Percentiles rank a stretch among this genome's conserved stretches.
phyloP scores from a whole-genome alignment of 2,329 filamentous ascomycete genomes.

The Orbilia oligospora region DNA sequence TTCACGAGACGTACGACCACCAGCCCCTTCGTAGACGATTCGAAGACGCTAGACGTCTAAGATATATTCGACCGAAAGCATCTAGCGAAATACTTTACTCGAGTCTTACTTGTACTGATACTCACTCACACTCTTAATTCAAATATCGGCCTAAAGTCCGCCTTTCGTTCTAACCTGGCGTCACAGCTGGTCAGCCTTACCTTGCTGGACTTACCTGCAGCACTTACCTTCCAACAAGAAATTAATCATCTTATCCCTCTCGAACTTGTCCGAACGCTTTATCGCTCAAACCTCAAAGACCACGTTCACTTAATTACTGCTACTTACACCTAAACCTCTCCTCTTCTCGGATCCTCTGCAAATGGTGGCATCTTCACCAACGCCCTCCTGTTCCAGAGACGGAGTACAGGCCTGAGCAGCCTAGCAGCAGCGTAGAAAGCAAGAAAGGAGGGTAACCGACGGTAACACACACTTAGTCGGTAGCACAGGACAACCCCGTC shows the following conservation, averaged over 20 bases:
- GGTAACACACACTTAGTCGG: conserved; percentile 28
- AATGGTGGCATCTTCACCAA: conserved; percentile 24
- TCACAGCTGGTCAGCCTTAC: conserved; percentile 43
- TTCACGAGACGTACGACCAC: conserved; percentile 33
- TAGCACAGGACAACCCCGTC: conserved; percentile 48
- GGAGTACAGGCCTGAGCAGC: conserved; percentile 16
- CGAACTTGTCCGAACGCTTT: conserved; percentile 21
- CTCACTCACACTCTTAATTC: conserved; percentile 8
- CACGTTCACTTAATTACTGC: conserved; percentile 4
- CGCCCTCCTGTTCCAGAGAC: conserved; percentile 14
- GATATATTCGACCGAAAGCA: neutral
- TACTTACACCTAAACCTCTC: neutral
- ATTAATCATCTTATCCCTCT: conserved; percentile 18
- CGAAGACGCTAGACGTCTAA: no score
- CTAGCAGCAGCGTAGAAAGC: neutral
- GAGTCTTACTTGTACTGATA: neutral
- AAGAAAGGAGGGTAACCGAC: conserved; percentile 9
- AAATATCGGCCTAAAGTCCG: conserved; percentile 13
- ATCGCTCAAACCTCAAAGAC: conserved; percentile 33
- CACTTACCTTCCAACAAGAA: conserved; percentile 3
- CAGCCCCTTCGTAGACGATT: conserved; percentile 26
- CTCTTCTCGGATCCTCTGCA: neutral
- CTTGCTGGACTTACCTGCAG: no score
- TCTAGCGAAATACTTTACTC: no score
- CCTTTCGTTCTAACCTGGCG: neutral